Evolutionary conservation across 805 yeast species (phyloP), one percentile per base, ranked within the genome.

Genomic region (Scheffersomyces ergatensis): DNA sequence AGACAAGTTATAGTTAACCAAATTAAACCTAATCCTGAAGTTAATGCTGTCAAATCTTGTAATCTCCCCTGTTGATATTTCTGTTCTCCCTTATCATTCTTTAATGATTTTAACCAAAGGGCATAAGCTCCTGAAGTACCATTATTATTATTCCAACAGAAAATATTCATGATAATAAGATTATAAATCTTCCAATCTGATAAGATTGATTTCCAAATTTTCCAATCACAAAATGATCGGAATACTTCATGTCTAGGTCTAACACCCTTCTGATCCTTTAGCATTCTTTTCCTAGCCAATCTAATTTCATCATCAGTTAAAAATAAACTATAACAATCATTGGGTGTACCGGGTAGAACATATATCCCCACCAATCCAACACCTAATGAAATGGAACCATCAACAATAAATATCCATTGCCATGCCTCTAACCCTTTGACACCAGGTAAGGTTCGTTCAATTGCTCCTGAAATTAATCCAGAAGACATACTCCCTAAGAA

Each of bases 381-480:
- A 2, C 70, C 77, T 21, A 82, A 51, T 4, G 84, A 77, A 37
- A 84, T 71, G 34, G 77, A 51, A 9, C 82, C 83, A 55, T 82
- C 87, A 45, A 84, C 70, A 36, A 84, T 77, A 51, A 80, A 83
- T 55, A 80, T 77, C 89, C 89, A 84, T 65, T 82, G 70, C 89
- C 89, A 84, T 9, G 86, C 80, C 6, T 71, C 70, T 9, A 77
- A 60, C 0, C 87, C 87, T 34, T 57, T 53, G 9, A 54, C 63
- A 23, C 83, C 86, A 39, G 70, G 60, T 47, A 83, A 54, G 27
- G 60, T 49, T 17, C 67, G 50, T 41, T 63, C 73, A 21, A 81
- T 70, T 9, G 82, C 76, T 14, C 83, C 77, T 49, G 82, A 83
- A 31, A 83, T 63, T 44, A 80, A 74, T 32, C 86, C 85, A 1